Conservation (phyloP, 2,329 filamentous ascomycete species). For the Pseudogymnoascus sp. region DNA sequence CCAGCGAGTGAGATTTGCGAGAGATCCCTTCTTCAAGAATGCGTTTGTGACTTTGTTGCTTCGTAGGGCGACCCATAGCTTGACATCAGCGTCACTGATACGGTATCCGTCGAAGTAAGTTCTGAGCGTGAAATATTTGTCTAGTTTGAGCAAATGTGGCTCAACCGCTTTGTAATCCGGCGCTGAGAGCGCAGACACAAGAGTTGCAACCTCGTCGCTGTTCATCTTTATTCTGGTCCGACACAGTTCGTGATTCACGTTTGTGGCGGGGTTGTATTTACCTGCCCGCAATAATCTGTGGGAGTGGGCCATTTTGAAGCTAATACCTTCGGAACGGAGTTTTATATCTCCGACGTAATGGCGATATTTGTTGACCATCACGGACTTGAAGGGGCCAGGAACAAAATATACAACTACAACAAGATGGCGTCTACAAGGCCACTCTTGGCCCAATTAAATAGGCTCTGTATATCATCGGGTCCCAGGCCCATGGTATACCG, state of each 20-base stretch:
- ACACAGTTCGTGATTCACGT: slow-evolving; percentile 3
- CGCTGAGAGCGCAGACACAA: slow-evolving; percentile 45
- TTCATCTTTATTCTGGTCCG: slow-evolving; percentile 41
- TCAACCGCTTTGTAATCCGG: slow-evolving; percentile 80
- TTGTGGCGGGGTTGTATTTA: slow-evolving; percentile 8
- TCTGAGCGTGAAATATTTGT: slow-evolving; percentile 80
- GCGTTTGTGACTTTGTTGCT: slow-evolving; percentile 78
- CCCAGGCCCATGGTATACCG: slow-evolving; percentile 14
- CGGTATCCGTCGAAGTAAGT: slow-evolving; percentile 80
- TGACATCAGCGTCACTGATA: slow-evolving; percentile 69
- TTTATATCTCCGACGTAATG: neutral
- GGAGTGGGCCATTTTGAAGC: neutral
- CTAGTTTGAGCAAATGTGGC: slow-evolving; percentile 65
- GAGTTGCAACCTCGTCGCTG: slow-evolving; percentile 46
- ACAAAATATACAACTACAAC: slow-evolving; percentile 12
- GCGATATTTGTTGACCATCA: slow-evolving; percentile 4
- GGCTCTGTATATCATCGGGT: slow-evolving; percentile 19
- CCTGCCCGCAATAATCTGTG: slow-evolving; percentile 9
- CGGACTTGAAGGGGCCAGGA: neutral
- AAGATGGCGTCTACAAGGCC: slow-evolving; percentile 26
- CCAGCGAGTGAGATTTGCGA: slow-evolving; percentile 78
- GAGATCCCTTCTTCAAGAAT: slow-evolving; percentile 70
- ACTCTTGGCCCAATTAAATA: slow-evolving; percentile 30
- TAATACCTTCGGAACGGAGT: neutral
- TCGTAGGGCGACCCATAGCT: slow-evolving; percentile 76